Evolutionary conservation across 192 early-diverging fungal genomes (phyloP).

Genomic region (Lobulomyces angularis): DNA sequence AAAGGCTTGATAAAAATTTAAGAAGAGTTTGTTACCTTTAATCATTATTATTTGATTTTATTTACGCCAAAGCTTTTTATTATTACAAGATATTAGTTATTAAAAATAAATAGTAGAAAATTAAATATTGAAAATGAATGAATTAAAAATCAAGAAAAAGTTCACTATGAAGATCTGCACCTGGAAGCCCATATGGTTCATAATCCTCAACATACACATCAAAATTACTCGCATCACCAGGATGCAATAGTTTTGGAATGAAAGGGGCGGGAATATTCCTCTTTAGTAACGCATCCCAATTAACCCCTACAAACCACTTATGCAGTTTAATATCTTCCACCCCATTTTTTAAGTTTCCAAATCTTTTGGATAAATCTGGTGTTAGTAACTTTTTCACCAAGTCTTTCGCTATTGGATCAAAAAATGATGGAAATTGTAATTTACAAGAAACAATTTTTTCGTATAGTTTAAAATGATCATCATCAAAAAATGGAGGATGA

Average conservation of each 20-base stretch:
- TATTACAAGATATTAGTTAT: too few species aligned
- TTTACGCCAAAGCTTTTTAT: too few species aligned
- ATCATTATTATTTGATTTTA: too few species aligned
- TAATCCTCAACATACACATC: conserved; percentile 85
- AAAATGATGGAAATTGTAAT: conserved; percentile 57
- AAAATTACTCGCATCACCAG: conserved; percentile 90
- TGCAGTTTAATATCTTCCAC: conserved; percentile 85
- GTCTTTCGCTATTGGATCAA: conserved; percentile 63
- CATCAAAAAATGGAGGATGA: conserved; percentile 60
- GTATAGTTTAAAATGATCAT: conserved; percentile 60
- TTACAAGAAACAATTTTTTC: conserved; percentile 61
- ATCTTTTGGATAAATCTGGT: conserved; percentile 62
- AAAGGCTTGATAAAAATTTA: too few species aligned
- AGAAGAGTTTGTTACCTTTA: too few species aligned
- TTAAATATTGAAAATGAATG: too few species aligned
- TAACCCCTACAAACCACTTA: conserved; percentile 87
- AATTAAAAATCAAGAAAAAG: conserved; percentile 64
- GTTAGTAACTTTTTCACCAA: conserved; percentile 57
- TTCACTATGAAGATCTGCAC: conserved; percentile 58
- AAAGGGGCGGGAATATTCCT: conserved; percentile 75
- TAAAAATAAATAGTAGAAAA: too few species aligned
- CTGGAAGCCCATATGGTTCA: conserved; percentile 71
- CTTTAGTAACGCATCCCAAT: conserved; percentile 68
- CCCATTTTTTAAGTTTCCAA: conserved; percentile 62
- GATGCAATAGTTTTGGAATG: conserved; percentile 63